phyloP scores from a whole-genome alignment of 2,329 filamentous ascomycete species.

The Chalaropsis thielavioides region DNA sequence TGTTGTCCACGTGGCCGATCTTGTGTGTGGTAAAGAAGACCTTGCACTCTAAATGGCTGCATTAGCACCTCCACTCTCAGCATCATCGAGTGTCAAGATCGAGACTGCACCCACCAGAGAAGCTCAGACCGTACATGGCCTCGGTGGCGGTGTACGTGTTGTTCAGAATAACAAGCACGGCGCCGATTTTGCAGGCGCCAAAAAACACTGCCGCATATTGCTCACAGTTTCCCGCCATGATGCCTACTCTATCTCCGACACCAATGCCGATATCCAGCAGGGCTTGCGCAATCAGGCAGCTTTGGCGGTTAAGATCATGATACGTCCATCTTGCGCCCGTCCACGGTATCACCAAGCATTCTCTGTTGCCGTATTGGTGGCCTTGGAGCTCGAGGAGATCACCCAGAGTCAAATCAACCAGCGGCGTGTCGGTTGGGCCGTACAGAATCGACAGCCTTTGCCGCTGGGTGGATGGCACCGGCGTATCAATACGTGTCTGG shows the following conservation, averaged over 20 bases:
- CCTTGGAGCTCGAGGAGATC: constrained; percentile 60
- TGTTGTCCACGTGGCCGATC: constrained; percentile 53
- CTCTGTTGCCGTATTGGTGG: constrained; percentile 46
- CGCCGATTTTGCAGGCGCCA: constrained; percentile 51
- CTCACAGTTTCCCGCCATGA: constrained; percentile 68
- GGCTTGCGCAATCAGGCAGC: constrained; percentile 47
- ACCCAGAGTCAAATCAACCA: constrained; percentile 57
- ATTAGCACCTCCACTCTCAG: background rate
- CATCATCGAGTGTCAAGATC: background rate
- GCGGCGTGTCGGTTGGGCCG: constrained; percentile 52
- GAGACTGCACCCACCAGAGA: constrained; percentile 40
- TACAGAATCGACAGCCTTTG: constrained; percentile 46
- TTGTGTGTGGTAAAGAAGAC: constrained; percentile 57
- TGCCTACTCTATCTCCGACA: constrained; percentile 54
- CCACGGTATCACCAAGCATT: constrained; percentile 62
- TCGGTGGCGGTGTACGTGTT: constrained; percentile 68
- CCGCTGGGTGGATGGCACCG: constrained; percentile 23
- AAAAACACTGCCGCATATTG: constrained; percentile 70
- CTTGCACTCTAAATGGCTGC: constrained; percentile 42
- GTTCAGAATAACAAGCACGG: constrained; percentile 62
- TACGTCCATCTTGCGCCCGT: constrained; percentile 62
- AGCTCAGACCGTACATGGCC: constrained; percentile 54
- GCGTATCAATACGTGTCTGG: constrained; percentile 20
- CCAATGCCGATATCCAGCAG: constrained; percentile 52
- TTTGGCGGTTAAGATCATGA: constrained; percentile 47